phyloP scores from a whole-genome alignment of 768 basidiomycete genomes.

The Boletus tomentosulus region DNA sequence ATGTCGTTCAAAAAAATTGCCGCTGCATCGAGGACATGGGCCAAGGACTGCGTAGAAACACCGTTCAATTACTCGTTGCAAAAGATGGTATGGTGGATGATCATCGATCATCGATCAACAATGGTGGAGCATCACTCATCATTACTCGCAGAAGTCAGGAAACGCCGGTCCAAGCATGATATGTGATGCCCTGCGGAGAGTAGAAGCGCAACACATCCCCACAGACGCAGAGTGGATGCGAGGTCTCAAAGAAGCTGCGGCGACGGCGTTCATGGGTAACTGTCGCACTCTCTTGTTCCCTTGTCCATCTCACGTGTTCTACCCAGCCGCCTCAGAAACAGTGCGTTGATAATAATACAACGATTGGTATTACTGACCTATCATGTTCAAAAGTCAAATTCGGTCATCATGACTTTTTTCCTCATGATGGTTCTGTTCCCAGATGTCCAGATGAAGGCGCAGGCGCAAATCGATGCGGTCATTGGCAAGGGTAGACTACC shows the following conservation, averaged over 20 bases:
- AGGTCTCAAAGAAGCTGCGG: constrained; percentile 10
- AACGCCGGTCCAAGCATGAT: constrained; percentile 1
- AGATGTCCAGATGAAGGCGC: constrained; percentile 10
- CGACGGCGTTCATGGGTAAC: constrained; percentile 12
- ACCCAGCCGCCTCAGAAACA: constrained; percentile 12
- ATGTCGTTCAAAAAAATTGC: constrained; percentile 9
- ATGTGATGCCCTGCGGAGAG: constrained; percentile 3
- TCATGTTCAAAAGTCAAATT: constrained; percentile 12
- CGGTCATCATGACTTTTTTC: constrained; percentile 13
- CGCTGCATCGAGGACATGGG: not conserved
- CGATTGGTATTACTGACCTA: not conserved
- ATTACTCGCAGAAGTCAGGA: constrained; percentile 2
- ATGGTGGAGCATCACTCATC: not conserved
- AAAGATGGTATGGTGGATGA: not conserved
- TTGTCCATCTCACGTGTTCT: not conserved
- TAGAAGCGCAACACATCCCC: not conserved
- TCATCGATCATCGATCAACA: not conserved
- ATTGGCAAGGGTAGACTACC: constrained; percentile 5
- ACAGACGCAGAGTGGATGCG: constrained; percentile 2
- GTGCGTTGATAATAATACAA: constrained; percentile 4
- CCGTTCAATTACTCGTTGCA: constrained; percentile 7
- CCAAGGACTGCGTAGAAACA: constrained; percentile 8
- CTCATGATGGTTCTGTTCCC: constrained; percentile 9
- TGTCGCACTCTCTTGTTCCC: not conserved
- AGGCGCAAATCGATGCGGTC: constrained; percentile 10